Evolutionary conservation across 148 eudicot species (phyloP).

Genomic region (Arbutus unedo): DNA sequence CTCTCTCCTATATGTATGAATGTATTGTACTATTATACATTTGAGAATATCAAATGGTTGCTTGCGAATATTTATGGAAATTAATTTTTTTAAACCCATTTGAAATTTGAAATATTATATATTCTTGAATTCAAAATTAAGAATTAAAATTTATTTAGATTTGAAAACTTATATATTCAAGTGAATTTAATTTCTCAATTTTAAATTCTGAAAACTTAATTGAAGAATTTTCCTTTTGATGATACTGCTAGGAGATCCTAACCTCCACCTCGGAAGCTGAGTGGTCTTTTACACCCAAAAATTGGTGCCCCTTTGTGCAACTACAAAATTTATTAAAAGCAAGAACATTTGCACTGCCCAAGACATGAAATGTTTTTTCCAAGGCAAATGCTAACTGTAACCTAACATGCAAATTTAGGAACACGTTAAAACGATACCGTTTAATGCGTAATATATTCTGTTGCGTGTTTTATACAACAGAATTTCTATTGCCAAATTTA

Average conservation of each 20-base stretch:
- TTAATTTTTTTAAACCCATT: not conserved
- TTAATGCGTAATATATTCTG: not conserved
- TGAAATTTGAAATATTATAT: not conserved
- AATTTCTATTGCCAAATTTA: conserved; percentile 10
- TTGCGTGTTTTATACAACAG: conserved; percentile 11
- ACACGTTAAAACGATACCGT: not conserved
- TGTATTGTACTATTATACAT: too few relatives aligned
- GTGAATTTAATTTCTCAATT: too few relatives aligned
- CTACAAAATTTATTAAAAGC: conserved; percentile 21
- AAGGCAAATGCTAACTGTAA: conserved; percentile 34
- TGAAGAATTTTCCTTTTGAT: too few relatives aligned
- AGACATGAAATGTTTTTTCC: conserved; percentile 35
- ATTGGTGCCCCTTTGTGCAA: conserved; percentile 11
- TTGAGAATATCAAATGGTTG: too few relatives aligned
- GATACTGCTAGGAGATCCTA: not conserved
- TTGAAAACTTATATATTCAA: too few relatives aligned
- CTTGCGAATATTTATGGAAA: too few relatives aligned
- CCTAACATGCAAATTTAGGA: conserved; percentile 32
- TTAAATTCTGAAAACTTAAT: not conserved
- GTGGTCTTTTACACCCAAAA: not conserved
- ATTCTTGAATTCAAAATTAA: too few relatives aligned
- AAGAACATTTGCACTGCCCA: conserved; percentile 34
- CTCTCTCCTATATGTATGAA: too few relatives aligned
- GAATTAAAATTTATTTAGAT: too few relatives aligned
- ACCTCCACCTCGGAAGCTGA: conserved; percentile 14